Evolutionary conservation across 768 basidiomycete genomes (phyloP), one percentile per base, ranked within the genome.

Genomic region (Amanita molliuscula): DNA sequence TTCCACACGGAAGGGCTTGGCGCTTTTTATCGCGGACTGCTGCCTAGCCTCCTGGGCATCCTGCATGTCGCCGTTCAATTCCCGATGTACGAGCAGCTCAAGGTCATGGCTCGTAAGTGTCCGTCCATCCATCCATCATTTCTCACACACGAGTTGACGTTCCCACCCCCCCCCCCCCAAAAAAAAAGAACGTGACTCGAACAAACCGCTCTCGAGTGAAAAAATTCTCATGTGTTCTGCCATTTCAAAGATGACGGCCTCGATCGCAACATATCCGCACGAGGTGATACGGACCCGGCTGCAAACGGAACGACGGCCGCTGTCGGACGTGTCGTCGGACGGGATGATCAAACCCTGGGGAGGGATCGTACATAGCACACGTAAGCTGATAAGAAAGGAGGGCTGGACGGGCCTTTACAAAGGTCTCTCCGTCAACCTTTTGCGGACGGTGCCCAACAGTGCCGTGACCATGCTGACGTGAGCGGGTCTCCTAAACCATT

Each of bases 281-380:
- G 96, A 99, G 66, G 96, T 99, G 38, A 76, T 99, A 31, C 87
- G 96, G n/a, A 98, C 96, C n/a, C 81, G 95, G 4, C 68, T 98
- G 43, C 96, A 99, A 66, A 94, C 95, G 3, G 80, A 84, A 57
- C 74, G 78, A 51, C 77, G 79, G 46, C 84, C 80, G 40, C 70
- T 87, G 43, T 71, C 75, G 38, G 75, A 75, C 56, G 75, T 76
- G 56, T 77, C 77, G 3, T 80, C 79, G 11, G 77, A 80, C 47
- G 78, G 79, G 21, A 78, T 81, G 77, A 57, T 81, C 58, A 77
- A 73, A 59, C 68, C 72, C 4, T 68, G 71, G 51, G 71, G 79
- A 47, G 88, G 89, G n/a, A 69, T 93, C 52, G 63, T 89, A 28
- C 76, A 81, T 61, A 91, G 85, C 53, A 81, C 81, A 6, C 70